These are phyloP conservation scores for Fusarium musae DNA, from an alignment of 2,329 filamentous ascomycete genomes.

Conservation along the genomic window DNA sequence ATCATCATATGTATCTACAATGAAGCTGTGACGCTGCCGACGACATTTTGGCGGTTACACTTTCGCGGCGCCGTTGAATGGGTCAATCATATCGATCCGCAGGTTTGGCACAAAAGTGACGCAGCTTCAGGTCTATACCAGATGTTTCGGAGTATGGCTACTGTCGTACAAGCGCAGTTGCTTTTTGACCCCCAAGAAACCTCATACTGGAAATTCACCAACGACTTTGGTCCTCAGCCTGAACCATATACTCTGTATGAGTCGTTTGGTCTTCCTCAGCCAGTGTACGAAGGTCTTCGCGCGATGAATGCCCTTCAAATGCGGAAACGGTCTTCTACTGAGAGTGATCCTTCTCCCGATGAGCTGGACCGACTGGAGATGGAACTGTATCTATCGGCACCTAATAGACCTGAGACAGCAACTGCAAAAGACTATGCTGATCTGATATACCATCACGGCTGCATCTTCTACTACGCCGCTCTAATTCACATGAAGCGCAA, in stretches of 20 bases:
- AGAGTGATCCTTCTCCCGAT: constrained; percentile 2
- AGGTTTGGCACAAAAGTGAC: constrained; percentile 39
- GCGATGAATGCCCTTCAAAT: constrained; percentile 35
- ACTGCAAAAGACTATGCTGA: constrained; percentile 32
- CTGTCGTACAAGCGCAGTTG: constrained; percentile 36
- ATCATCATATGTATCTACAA: constrained; percentile 41
- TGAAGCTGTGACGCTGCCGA: constrained; percentile 40
- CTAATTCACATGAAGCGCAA: constrained; percentile 43
- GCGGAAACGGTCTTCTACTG: constrained; percentile 15
- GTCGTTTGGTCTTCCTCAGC: constrained; percentile 36
- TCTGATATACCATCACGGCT: constrained; percentile 41
- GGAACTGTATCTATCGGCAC: constrained; percentile 35
- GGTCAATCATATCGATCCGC: constrained; percentile 43
- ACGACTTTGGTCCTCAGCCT: constrained; percentile 36
- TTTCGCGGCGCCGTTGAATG: constrained; percentile 41
- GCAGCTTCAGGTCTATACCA: constrained; percentile 39
- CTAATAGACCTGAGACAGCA: constrained; percentile 22
- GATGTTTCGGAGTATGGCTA: constrained; percentile 42
- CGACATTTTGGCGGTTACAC: constrained; percentile 39
- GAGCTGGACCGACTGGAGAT: constrained; percentile 38
- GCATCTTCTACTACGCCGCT: constrained; percentile 39
- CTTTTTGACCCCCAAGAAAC: constrained; percentile 31
- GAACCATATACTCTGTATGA: constrained; percentile 34
- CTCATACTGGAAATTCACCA: constrained; percentile 33
- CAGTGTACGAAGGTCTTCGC: constrained; percentile 35